Conservation (phyloP, 306 rosid genomes). For the Vigna nakashimae region DNA sequence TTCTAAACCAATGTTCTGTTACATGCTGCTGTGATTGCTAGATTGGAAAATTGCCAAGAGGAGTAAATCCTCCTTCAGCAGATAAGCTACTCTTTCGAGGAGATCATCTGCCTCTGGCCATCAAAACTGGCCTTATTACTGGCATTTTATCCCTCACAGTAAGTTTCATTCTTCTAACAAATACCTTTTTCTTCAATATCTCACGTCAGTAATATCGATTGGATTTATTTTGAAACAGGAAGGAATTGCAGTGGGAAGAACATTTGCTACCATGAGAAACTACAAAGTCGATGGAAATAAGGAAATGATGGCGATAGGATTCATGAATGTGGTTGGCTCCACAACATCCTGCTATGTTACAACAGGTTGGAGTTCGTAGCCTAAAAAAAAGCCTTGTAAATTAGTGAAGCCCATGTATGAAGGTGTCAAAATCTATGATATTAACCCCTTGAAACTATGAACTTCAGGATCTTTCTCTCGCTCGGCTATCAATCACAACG, state of each 20-base stretch:
- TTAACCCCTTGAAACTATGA: conserved; percentile 26
- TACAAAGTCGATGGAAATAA: conserved; percentile 90
- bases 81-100: conserved; percentile 59
- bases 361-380: conserved; percentile 60
- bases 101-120: conserved; percentile 53
- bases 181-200: no score
- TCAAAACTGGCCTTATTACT: conserved; percentile 77
- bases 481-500: conserved; percentile 90
- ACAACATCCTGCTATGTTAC: conserved; percentile 84
- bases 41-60: conserved; percentile 77
- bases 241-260: conserved; percentile 96
- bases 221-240: conserved; percentile 59
- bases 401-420: not conserved
- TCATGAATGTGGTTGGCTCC: conserved; percentile 91
- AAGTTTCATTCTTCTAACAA: conserved; percentile 25
- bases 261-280: conserved; percentile 83
- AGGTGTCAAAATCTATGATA: not conserved
- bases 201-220: no score
- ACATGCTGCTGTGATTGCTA: conserved; percentile 43
- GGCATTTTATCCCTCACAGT: conserved; percentile 90
- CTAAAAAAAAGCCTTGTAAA: not conserved
- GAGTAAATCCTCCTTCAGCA: conserved; percentile 77
- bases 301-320: conserved; percentile 96
- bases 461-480: conserved; percentile 88
- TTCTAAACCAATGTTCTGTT: conserved; percentile 13